A percentile compares a stretch with the other conserved stretches of the same genome.
Evolutionary conservation across 345 rosid species (phyloP).

Genomic region (Melaleuca quinquenervia): DNA sequence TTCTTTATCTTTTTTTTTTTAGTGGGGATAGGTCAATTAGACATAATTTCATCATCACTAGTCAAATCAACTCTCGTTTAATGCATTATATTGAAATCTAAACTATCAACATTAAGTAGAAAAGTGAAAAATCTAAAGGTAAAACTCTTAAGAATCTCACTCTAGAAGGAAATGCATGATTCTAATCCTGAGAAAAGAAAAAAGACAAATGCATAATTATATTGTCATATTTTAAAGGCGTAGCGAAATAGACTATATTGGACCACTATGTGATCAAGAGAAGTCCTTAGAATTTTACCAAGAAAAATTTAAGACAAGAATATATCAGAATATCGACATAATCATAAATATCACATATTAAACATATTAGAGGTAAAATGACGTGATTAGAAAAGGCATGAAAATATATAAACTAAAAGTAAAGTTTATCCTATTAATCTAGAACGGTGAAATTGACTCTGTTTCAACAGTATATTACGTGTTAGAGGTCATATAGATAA

Average conservation of each 20-base stretch:
- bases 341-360: not conserved
- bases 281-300: not conserved
- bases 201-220: not conserved
- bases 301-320: not conserved
- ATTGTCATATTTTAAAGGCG: not conserved
- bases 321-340: not conserved
- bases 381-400: too few species aligned
- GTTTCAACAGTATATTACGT: too few species aligned
- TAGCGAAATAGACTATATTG: not conserved
- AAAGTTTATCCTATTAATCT: too few species aligned
- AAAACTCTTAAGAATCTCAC: not conserved
- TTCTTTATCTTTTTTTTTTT: too few species aligned
- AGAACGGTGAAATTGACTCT: too few species aligned
- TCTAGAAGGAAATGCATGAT: not conserved
- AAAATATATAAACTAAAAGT: too few species aligned
- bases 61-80: too few species aligned
- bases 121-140: not conserved
- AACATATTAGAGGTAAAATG: too few species aligned
- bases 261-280: not conserved
- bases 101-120: not conserved
- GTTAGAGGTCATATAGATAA: too few species aligned
- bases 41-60: too few species aligned
- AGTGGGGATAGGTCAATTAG: too few species aligned
- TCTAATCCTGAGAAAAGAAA: not conserved
- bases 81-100: too few species aligned